These are phyloP conservation scores for Kregervanrija delftensis DNA, from an alignment of 805 yeast genomes.

Conservation along the genomic window DNA sequence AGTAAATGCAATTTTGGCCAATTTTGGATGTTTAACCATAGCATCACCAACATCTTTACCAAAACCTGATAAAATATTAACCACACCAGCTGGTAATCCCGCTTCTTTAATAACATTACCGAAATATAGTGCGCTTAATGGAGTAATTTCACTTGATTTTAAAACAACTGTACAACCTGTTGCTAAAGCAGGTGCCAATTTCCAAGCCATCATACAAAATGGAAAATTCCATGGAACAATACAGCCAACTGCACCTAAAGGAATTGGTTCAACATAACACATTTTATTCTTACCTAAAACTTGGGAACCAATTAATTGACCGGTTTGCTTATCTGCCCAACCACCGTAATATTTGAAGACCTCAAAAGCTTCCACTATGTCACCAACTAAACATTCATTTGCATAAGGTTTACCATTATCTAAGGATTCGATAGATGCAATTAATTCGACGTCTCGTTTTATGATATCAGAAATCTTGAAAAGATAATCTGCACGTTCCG, in stretches of 20 bases:
- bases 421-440: slow-evolving; percentile 49
- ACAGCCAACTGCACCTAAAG: slow-evolving; percentile 73
- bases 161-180: slow-evolving; percentile 68
- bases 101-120: slow-evolving; percentile 58
- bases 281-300: slow-evolving; percentile 36
- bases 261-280: slow-evolving; percentile 47
- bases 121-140: slow-evolving; percentile 61
- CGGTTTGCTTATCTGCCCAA: slow-evolving; percentile 68
- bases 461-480: slow-evolving; percentile 46
- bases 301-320: slow-evolving; percentile 42
- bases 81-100: slow-evolving; percentile 71
- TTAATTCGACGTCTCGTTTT: slow-evolving; percentile 40
- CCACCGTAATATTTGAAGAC: slow-evolving; percentile 68
- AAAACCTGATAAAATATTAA: slow-evolving; percentile 65
- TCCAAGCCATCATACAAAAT: slow-evolving; percentile 71
- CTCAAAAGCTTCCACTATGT: slow-evolving; percentile 24
- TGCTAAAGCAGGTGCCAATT: slow-evolving; percentile 68
- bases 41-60: slow-evolving; percentile 67
- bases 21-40: slow-evolving; percentile 55
- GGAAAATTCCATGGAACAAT: slow-evolving; percentile 85
- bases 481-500: slow-evolving; percentile 45
- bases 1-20: slow-evolving; percentile 71
- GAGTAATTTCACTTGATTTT: slow-evolving; percentile 73
- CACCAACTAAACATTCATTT: slow-evolving; percentile 36
- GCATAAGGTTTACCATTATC: slow-evolving; percentile 55